Evolutionary conservation across 345 rosid genomes (phyloP), one percentile per base, ranked within the genome.

Genomic region (Eucalyptus regnans): DNA sequence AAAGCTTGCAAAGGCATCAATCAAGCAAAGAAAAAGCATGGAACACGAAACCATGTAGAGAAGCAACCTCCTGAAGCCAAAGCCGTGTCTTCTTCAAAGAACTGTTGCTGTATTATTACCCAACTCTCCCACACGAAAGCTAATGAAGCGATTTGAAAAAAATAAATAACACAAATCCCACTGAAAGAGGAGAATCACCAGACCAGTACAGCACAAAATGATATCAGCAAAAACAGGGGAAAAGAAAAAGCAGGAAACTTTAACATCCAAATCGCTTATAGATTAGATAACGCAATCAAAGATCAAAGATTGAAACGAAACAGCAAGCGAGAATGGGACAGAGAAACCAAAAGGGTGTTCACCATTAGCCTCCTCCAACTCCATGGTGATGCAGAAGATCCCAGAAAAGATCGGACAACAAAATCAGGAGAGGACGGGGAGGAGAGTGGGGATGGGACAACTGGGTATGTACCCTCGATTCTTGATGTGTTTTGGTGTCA

Each of bases 321-420:
- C 60, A 76, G 66, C 48, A 23, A 50, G 46, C 48, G 1, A 90
- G 18, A 33, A 58, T 56, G 27, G 27, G 46, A 23, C 56, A 51
- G 58, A 58, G 10, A 43, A 43, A 58, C 54, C 37, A 15, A 4
- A n/a, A 44, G 37, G 58, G 60, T 2, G 5, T 20, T 54, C 80
- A 91, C 94, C 92, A 23, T 92, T 88, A 85, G 93, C 92, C 88
- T 90, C 93, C 76, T 92, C 92, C 91, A 92, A 23, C 48, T 76
- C 83, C 83, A 76, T 76, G 29, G 83, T 22, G 83, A 76, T 91
- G 87, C 18, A 80, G 87, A 56, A 49, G 87, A 50, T 64, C 87
- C 86, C 66, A 46, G 37, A 56, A 56, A 87, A 81, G 50, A 89
- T 80, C n/a, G 62, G 81, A 60, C 50, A 64, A 89, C 22, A 29